phyloP scores from a whole-genome alignment of 331 rosid species.

The Cydonia oblonga region DNA sequence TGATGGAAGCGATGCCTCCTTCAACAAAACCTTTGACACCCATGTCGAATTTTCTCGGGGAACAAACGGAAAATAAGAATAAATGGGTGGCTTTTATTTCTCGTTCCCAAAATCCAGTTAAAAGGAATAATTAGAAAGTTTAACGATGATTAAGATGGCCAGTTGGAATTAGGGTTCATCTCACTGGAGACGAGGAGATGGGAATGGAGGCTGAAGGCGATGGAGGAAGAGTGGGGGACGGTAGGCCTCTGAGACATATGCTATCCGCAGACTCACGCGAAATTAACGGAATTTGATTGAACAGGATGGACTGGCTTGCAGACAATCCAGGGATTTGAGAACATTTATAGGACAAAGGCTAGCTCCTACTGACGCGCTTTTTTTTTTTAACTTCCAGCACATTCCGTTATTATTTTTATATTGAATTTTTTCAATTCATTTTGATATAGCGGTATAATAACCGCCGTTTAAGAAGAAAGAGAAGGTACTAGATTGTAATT shows the following conservation, averaged over 20 bases:
- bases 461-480: neutral
- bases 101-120: neutral
- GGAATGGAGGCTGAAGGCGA: slow-evolving; percentile 68
- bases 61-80: neutral
- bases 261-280: slow-evolving; percentile 1
- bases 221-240: slow-evolving; percentile 71
- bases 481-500: neutral
- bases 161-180: slow-evolving; percentile 53
- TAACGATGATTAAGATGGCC: slow-evolving; percentile 18
- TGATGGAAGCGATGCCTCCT: slow-evolving; percentile 72
- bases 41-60: slow-evolving; percentile 21
- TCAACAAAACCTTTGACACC: slow-evolving; percentile 64
- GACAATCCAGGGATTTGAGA: neutral
- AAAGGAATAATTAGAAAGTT: neutral
- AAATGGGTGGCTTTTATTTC: neutral
- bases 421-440: too few relatives aligned
- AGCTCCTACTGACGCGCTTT: too few relatives aligned
- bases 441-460: too few relatives aligned
- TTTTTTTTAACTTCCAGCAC: too few relatives aligned
- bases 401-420: too few relatives aligned
- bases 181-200: slow-evolving; percentile 91
- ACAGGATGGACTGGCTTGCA: neutral
- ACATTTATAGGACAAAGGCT: slow-evolving; percentile 29
- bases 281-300: neutral
- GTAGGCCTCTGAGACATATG: slow-evolving; percentile 78